Conservation (phyloP, 2,329 filamentous ascomycete species). For the Fusarium metavorans region DNA sequence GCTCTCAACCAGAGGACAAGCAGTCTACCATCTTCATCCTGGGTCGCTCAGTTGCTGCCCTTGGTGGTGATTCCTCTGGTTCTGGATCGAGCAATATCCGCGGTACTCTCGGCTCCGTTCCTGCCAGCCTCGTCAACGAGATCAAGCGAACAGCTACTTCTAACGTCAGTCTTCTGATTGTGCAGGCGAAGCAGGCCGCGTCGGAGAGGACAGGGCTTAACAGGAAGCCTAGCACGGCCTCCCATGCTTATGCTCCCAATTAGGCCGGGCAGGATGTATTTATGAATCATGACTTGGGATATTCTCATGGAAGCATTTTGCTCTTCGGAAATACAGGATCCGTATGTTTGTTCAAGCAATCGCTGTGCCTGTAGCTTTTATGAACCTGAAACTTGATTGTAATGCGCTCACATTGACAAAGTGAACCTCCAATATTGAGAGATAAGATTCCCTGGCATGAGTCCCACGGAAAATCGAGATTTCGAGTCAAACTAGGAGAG, state of each 20-base stretch:
- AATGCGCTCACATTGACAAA: not conserved
- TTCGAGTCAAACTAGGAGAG: too few relatives aligned
- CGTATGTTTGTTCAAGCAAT: not conserved
- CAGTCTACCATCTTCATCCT: slow-evolving; percentile 19
- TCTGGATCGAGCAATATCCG: slow-evolving; percentile 1
- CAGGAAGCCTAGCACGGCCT: slow-evolving; percentile 7
- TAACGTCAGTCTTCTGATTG: slow-evolving; percentile 13
- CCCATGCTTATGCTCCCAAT: not conserved
- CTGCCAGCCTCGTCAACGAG: slow-evolving; percentile 9
- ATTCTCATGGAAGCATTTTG: too few relatives aligned
- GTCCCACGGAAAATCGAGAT: too few relatives aligned
- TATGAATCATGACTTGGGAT: not conserved
- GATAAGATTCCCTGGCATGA: too few relatives aligned
- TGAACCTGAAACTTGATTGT: not conserved
- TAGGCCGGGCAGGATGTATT: not conserved
- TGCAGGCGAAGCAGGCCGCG: slow-evolving; percentile 11
- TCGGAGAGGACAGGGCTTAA: not conserved
- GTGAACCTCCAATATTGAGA: not conserved
- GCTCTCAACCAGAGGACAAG: slow-evolving; percentile 1
- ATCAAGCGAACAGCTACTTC: slow-evolving; percentile 2
- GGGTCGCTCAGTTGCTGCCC: slow-evolving; percentile 4
- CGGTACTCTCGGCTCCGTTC: slow-evolving; percentile 7
- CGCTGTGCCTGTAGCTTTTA: not conserved
- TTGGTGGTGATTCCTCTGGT: not conserved
- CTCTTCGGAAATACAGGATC: not conserved